Evolutionary conservation across 2,329 filamentous ascomycete genomes (phyloP).

Genomic region (Aspergillus viridinutans): DNA sequence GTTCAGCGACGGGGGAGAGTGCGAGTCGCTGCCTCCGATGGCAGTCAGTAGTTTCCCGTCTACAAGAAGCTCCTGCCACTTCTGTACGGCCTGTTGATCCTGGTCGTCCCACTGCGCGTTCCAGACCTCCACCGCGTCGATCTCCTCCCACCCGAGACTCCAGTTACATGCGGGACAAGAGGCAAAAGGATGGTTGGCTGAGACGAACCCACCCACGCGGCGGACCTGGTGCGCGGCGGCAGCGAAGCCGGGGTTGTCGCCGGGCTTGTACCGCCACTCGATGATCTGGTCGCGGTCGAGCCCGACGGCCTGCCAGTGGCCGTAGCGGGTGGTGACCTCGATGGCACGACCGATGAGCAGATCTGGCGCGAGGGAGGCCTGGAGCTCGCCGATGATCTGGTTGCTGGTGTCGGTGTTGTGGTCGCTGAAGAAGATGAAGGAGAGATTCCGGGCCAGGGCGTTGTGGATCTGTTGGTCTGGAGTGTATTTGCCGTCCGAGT

Average conservation of each 20-base stretch:
- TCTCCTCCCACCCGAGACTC: neutral
- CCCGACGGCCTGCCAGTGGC: constrained; percentile 21
- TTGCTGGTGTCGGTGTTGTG: constrained; percentile 21
- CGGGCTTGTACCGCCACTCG: neutral
- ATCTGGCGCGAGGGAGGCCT: constrained; percentile 11
- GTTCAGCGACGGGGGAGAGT: neutral
- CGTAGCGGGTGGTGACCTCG: constrained; percentile 20
- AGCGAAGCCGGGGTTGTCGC: neutral
- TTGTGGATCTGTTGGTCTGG: constrained; percentile 5
- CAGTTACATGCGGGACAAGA: neutral
- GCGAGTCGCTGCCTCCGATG: neutral
- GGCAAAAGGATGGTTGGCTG: neutral
- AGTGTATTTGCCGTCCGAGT: neutral
- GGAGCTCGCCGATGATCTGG: constrained; percentile 15
- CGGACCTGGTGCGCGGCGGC: neutral
- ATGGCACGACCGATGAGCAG: constrained; percentile 20
- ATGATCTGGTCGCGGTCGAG: constrained; percentile 14
- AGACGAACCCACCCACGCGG: neutral
- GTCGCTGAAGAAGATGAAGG: constrained; percentile 23
- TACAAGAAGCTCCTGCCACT: neutral
- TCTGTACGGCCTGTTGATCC: neutral
- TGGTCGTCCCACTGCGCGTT: neutral
- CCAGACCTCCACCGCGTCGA: neutral
- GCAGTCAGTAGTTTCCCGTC: neutral
- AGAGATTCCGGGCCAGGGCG: constrained; percentile 12